Evolutionary conservation across 2,329 filamentous ascomycete genomes (phyloP).

Genomic region (Xylaria sp.): DNA sequence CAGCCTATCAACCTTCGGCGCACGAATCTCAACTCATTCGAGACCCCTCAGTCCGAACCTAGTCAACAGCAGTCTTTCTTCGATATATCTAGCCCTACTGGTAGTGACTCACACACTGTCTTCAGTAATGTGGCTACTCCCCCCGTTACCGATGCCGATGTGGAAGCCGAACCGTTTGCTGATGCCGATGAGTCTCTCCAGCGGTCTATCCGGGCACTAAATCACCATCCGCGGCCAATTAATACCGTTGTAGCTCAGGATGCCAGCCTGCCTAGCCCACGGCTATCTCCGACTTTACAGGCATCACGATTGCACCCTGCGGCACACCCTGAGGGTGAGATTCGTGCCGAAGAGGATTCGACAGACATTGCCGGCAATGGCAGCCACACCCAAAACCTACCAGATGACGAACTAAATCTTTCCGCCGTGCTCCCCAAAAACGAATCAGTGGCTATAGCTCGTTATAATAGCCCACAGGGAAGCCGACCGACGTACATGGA

Average conservation of each 20-base stretch:
- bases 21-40: constrained; percentile 48
- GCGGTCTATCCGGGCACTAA: constrained; percentile 52
- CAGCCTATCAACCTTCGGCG: constrained; percentile 50
- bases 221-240: constrained; percentile 59
- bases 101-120: constrained; percentile 62
- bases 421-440: constrained; percentile 35
- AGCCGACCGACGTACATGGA: constrained; percentile 65
- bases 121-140: constrained; percentile 74
- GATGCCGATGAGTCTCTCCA: constrained; percentile 57
- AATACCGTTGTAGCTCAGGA: constrained; percentile 80
- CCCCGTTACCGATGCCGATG: constrained; percentile 74
- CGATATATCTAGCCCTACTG: constrained; percentile 57
- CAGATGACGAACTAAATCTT: constrained; percentile 43
- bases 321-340: constrained; percentile 51
- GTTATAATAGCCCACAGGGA: constrained; percentile 38
- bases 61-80: constrained; percentile 49
- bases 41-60: constrained; percentile 52
- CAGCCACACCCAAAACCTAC: constrained; percentile 50
- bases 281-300: constrained; percentile 88
- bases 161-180: constrained; percentile 66
- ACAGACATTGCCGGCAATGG: constrained; percentile 45
- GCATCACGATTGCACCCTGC: constrained; percentile 60
- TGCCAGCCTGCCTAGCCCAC: constrained; percentile 91
- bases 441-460: constrained; percentile 32
- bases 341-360: constrained; percentile 46